Evolutionary conservation across 2,329 filamentous ascomycete species (phyloP), one percentile per base, ranked within the genome.

Genomic region (Myriosclerotinia duriaeana): DNA sequence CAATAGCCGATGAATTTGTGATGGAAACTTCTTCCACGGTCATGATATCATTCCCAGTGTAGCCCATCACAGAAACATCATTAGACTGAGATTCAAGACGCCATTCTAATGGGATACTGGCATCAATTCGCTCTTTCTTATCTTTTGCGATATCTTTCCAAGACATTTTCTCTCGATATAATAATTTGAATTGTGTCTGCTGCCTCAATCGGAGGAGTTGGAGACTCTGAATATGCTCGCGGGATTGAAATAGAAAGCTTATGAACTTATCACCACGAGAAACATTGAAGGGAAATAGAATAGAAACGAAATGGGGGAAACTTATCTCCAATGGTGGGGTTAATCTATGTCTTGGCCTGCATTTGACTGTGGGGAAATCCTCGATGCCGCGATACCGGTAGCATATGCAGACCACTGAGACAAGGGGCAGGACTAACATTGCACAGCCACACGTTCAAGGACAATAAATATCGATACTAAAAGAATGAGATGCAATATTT

Each of bases 31-130:
- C 86, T 42, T 79, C 74, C 17, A 79, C 67, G 48, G 70, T 69
- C 65, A 76, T 66, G 26, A 74, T 73, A 4, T 71, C 72, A 58
- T 68, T 46, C 52, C 70, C 67, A 2, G 72, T 71, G 50, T 69
- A 71, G 8, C 76, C 79, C 0, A 89, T 78, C 68, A 81, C 87
- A 65, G 85, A 80, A 38, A 84, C 81, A 48, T 87, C 82, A 69
- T 83, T 87, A n/a, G 77, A 67, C 66, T 85, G 82, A 67, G 86
- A 79, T 63, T 81, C 77, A 30, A 79, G 74, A 36, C 78, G 79
- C 86, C 86, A 88, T 77, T 84, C 80, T 40, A 79, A 62, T 0
- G 86, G 85, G 62, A 89, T 87, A 2, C 82, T 78, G 9, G 80
- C 77, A 26, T 83, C 76, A 63, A 86, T 82, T 1, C 81, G 78